phyloP scores from a whole-genome alignment of 768 basidiomycete genomes.

The Boletus reticuloceps region DNA sequence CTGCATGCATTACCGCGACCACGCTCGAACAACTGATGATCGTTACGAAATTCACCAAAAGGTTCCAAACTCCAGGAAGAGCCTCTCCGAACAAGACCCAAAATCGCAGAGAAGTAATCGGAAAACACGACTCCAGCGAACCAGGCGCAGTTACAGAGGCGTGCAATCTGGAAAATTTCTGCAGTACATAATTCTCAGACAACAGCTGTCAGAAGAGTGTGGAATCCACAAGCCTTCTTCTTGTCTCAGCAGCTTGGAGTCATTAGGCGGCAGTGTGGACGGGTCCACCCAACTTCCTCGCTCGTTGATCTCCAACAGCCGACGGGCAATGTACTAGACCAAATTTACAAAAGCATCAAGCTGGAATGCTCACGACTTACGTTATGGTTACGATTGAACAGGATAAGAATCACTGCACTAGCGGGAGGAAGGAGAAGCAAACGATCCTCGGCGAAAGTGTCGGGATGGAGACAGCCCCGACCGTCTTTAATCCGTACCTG shows the following conservation, averaged over 20 bases:
- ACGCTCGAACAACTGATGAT: constrained; percentile 70
- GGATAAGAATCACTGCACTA: constrained; percentile 68
- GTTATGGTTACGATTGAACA: constrained; percentile 91
- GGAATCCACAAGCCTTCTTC: constrained; percentile 44
- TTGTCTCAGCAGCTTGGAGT: constrained; percentile 43
- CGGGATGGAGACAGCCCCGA: constrained; percentile 62
- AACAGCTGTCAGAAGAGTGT: neutral
- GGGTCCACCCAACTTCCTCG: constrained; percentile 62
- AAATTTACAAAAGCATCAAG: neutral
- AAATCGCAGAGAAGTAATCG: constrained; percentile 78
- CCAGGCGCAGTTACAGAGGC: constrained; percentile 78
- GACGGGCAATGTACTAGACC: constrained; percentile 71
- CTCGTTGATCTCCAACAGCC: constrained; percentile 80
- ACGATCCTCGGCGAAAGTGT: constrained; percentile 77
- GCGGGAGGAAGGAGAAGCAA: constrained; percentile 78
- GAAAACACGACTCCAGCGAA: constrained; percentile 76
- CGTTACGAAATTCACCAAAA: constrained; percentile 68
- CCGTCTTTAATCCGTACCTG: constrained; percentile 49
- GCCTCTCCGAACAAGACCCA: constrained; percentile 76
- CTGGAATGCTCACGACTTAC: constrained; percentile 38
- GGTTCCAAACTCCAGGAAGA: constrained; percentile 76
- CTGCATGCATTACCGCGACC: constrained; percentile 81
- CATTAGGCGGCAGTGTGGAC: constrained; percentile 33
- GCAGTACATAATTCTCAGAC: constrained; percentile 23
- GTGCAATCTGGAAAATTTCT: constrained; percentile 82